Percentiles rank a stretch among this genome's conserved stretches.
Evolutionary conservation across 257 asterid genomes (phyloP).

Genomic region (Solanum sejunctum): DNA sequence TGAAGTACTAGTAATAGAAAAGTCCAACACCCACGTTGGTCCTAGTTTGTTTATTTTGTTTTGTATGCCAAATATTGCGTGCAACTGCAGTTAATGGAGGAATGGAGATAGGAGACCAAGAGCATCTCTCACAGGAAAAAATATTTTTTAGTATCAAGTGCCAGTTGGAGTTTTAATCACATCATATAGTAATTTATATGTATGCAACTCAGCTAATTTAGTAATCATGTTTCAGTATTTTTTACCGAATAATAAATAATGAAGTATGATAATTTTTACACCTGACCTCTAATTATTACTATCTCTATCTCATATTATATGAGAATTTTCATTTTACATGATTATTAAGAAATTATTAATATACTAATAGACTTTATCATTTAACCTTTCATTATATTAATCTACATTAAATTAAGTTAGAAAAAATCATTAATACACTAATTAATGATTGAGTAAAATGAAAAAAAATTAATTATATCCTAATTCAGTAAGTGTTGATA

Average conservation of each 20-base stretch:
- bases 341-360: too few relatives aligned
- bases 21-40: constrained; percentile 14
- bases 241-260: too few relatives aligned
- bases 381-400: too few relatives aligned
- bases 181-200: neutral
- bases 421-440: too few relatives aligned
- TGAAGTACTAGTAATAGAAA: neutral
- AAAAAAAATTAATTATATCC: too few relatives aligned
- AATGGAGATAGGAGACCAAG: neutral
- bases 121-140: neutral
- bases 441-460: too few relatives aligned
- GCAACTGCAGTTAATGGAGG: constrained; percentile 9
- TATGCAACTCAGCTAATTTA: neutral
- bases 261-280: neutral
- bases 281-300: neutral
- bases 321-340: too few relatives aligned
- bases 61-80: neutral
- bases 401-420: too few relatives aligned
- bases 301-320: too few relatives aligned
- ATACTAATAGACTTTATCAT: too few relatives aligned
- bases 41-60: constrained; percentile 7
- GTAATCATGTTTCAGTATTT: too few relatives aligned
- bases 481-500: too few relatives aligned
- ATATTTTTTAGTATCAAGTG: neutral
- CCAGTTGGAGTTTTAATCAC: neutral